A percentile compares a stretch with the other conserved stretches of the same genome.
These are phyloP conservation scores for Seiridium cupressi DNA, from an alignment of 2,329 filamentous ascomycete genomes.

Conservation along the genomic window DNA sequence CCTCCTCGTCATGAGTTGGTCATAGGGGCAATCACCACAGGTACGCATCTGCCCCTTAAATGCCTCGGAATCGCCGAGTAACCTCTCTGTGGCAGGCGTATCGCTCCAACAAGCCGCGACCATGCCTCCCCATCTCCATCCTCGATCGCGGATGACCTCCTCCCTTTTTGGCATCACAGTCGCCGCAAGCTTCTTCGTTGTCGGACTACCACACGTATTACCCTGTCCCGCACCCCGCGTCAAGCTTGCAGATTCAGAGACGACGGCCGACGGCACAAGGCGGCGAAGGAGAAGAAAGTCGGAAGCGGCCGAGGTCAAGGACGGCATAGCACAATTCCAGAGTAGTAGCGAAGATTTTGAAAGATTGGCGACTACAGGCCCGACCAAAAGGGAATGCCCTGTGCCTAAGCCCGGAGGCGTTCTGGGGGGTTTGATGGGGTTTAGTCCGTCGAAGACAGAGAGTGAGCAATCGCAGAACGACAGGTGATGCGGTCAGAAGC, in stretches of 20 bases:
- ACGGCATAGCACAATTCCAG: constrained; percentile 49
- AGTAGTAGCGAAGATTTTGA: constrained; percentile 33
- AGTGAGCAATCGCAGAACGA: constrained; percentile 8
- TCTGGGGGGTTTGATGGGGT: constrained; percentile 73
- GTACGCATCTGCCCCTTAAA: background rate
- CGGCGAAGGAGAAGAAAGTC: constrained; percentile 41
- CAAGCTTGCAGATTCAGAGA: constrained; percentile 69
- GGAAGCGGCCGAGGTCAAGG: constrained; percentile 38
- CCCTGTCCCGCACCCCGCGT: constrained; percentile 83
- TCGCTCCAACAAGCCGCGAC: constrained; percentile 4
- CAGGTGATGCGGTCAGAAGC: background rate
- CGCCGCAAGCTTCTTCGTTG: constrained; percentile 85
- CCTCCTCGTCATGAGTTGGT: background rate
- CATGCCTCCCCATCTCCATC: constrained; percentile 89
- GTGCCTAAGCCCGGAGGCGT: constrained; percentile 86
- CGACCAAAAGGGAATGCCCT: constrained; percentile 72
- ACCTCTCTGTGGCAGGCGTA: background rate
- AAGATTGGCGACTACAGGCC: constrained; percentile 30
- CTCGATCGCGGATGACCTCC: constrained; percentile 87
- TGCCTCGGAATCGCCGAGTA: background rate
- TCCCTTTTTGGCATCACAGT: constrained; percentile 95
- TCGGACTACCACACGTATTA: constrained; percentile 83
- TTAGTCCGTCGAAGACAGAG: constrained; percentile 41
- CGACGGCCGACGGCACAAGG: constrained; percentile 25
- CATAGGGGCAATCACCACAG: background rate